These are phyloP conservation scores for Rosa persica DNA, from an alignment of 306 rosid genomes.

Conservation along the genomic window DNA sequence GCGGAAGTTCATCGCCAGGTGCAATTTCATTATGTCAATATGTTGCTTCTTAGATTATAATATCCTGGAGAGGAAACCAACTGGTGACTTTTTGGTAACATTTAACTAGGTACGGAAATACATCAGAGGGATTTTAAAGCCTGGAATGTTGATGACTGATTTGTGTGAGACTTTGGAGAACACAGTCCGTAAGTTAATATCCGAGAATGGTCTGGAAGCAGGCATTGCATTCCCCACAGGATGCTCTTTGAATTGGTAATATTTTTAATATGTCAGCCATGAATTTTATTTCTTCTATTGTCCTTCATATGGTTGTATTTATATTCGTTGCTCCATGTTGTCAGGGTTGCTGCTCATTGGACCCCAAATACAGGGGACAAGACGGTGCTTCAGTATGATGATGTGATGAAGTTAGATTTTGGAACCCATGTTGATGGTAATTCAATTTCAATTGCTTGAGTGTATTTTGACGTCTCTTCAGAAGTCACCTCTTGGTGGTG, in stretches of 20 bases:
- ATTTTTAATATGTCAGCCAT: conserved; percentile 4
- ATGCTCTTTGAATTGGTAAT: conserved; percentile 92
- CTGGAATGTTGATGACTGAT: conserved; percentile 96
- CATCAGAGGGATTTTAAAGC: conserved; percentile 76
- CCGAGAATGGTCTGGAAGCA: conserved; percentile 91
- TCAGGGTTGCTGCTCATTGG: conserved; percentile 99
- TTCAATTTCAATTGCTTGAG: background rate
- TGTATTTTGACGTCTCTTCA: conserved; percentile 4
- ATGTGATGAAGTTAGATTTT: conserved; percentile 97
- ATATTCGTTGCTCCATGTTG: conserved; percentile 16
- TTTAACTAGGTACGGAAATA: conserved; percentile 76
- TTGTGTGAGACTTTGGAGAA: conserved; percentile 92
- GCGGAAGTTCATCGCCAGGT: conserved; percentile 99
- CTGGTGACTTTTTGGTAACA: conserved; percentile 23
- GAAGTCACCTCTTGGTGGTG: conserved; percentile 15
- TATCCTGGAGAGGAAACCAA: background rate
- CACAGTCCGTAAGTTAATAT: conserved; percentile 81
- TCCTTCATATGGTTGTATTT: conserved; percentile 13
- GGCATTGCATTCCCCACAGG: conserved; percentile 99
- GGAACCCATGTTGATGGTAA: conserved; percentile 96
- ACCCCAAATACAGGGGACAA: conserved; percentile 94
- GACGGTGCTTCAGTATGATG: conserved; percentile 90
- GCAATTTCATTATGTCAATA: conserved; percentile 24
- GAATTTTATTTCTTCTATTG: background rate
- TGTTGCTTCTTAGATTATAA: conserved; percentile 3